Conservation (phyloP, 192 early-diverging fungal genomes). For the Coemansia sp. region DNA sequence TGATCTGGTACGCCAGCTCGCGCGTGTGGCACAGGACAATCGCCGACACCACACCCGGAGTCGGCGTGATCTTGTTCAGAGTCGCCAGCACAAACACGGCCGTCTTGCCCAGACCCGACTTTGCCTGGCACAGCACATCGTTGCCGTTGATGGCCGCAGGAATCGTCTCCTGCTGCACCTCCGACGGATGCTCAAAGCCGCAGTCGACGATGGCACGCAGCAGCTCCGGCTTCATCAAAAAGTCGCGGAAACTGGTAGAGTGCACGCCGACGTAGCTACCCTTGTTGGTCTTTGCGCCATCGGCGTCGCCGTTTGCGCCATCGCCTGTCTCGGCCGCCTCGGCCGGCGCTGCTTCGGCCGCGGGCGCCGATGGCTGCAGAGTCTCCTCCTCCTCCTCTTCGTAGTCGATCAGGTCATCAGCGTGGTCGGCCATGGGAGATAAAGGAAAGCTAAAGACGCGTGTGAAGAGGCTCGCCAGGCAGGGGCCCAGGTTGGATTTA, state of each 20-base stretch:
- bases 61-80: constrained; percentile 85
- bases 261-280: constrained; percentile 98
- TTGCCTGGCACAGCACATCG: constrained; percentile 97
- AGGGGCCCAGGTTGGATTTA: no score
- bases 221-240: constrained; percentile 94
- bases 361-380: constrained; percentile 49
- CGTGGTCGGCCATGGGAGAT: constrained; percentile 67
- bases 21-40: constrained; percentile 97
- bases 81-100: constrained; percentile 96
- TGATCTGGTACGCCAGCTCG: constrained; percentile 97
- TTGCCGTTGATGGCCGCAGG: constrained; percentile 94
- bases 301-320: constrained; percentile 31
- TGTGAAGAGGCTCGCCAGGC: no score
- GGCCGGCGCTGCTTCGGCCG: constrained; percentile 38
- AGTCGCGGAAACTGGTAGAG: constrained; percentile 97
- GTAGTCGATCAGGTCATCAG: constrained; percentile 94
- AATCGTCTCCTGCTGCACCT: constrained; percentile 99
- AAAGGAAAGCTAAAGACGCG: no score
- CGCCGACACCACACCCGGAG: constrained; percentile 74
- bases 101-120: constrained; percentile 98
- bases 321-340: constrained; percentile 20
- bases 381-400: constrained; percentile 85
- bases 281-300: constrained; percentile 81
- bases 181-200: constrained; percentile 98
- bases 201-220: constrained; percentile 93